Evolutionary conservation across 345 rosid species (phyloP).

Genomic region (Litchi chinensis): DNA sequence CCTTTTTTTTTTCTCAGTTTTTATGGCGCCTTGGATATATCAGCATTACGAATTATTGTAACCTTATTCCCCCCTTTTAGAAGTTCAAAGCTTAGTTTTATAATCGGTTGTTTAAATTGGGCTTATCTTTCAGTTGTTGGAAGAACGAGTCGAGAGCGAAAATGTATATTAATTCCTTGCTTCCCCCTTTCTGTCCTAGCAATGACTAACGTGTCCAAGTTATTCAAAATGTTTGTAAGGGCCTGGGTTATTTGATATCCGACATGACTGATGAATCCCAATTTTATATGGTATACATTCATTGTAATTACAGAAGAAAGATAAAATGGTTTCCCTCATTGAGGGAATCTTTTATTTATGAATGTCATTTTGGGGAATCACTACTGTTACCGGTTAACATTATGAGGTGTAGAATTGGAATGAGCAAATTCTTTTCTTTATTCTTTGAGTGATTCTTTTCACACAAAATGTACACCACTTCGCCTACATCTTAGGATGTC

Average conservation of each 20-base stretch:
- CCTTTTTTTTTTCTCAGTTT: constrained; percentile 16
- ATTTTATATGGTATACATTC: not conserved
- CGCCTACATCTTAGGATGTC: not conserved
- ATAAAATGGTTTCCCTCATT: not conserved
- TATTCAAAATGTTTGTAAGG: constrained; percentile 10
- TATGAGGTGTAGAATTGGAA: not conserved
- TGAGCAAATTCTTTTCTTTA: no score
- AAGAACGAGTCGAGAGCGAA: constrained; percentile 16
- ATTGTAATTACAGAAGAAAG: constrained; percentile 3
- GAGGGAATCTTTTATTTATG: not conserved
- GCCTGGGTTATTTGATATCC: not conserved
- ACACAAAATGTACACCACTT: not conserved
- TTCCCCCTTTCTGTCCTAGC: constrained; percentile 4
- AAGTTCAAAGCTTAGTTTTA: constrained; percentile 22
- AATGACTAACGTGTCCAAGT: constrained; percentile 8
- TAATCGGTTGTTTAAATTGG: constrained; percentile 27
- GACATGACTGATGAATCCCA: not conserved
- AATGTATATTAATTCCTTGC: constrained; percentile 22
- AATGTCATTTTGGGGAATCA: not conserved
- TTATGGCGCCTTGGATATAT: constrained; percentile 33
- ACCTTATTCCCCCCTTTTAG: constrained; percentile 14
- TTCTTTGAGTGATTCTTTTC: not conserved
- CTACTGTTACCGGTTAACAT: not conserved
- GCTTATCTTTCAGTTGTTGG: constrained; percentile 26
- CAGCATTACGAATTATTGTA: constrained; percentile 31